Evolutionary conservation across 345 rosid genomes (phyloP), one percentile per base, ranked within the genome.

Genomic region (Alliaria petiolata): DNA sequence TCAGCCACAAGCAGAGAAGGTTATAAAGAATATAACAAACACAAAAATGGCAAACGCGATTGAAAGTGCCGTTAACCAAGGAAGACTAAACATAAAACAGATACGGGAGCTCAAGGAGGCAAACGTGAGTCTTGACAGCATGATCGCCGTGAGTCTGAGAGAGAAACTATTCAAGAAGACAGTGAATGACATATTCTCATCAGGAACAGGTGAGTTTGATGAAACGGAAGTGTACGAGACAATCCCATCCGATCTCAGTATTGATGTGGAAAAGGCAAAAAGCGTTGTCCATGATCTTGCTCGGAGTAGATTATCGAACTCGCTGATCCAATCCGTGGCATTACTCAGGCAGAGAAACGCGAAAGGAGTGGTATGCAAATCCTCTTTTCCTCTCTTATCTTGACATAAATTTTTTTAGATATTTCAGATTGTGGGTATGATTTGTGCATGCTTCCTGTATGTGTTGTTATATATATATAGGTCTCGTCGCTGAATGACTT

Each of bases 151-250:
- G 83, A 86, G 80, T 46, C 75, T 88, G 72, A 81, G 99, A 39
- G 89, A 84, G 78, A 92, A 81, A 71, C 86, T 95, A 62, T 90
- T 90, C 77, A 92, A 83, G 81, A 95, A 92, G 82, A 90, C 97
- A 0, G 85, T 90, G 54, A 85, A 83, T 76, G 97, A 92, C 22
- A 90, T 95, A 50, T 95, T 95, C 85, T 95, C 99, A 2, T 86
- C 99, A 0, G 99, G 99, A 63, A 90, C 96, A 6, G 99, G 99
- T 56, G 99, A 90, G 58, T 92, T 95, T 57, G 96, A 92, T 51
- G 97, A 83, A 72, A 91, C 76, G 39, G 99, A 92, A 71, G 92
- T 95, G 42, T 92, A 85, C 73, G 77, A 84, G 68, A 95, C 88
- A 79, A 87, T 95, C 70, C 97, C 99, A 5, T 77, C 81, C 2